These are phyloP conservation scores for Saccharomyces hybrid DNA, from an alignment of 1,139 yeast genomes.

Conservation along the genomic window DNA sequence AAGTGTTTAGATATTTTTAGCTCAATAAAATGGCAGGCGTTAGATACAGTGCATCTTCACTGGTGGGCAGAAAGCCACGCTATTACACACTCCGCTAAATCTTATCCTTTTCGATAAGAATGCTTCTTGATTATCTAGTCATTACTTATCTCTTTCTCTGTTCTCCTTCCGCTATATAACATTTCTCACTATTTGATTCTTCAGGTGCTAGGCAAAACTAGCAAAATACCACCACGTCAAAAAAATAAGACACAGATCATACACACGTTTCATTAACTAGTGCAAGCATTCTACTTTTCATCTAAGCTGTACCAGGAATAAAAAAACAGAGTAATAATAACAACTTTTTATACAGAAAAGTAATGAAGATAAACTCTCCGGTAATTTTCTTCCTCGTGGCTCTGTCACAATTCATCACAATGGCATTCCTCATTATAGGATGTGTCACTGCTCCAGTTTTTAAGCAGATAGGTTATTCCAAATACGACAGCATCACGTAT, in stretches of 20 bases:
- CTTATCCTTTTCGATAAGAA: neutral
- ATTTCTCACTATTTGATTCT: neutral
- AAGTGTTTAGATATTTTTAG: neutral
- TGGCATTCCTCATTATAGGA: slow-evolving; percentile 45
- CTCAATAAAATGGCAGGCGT: neutral
- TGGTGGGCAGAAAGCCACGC: neutral
- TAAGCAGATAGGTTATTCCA: slow-evolving; percentile 41
- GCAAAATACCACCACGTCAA: neutral
- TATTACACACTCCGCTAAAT: neutral
- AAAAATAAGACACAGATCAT: neutral
- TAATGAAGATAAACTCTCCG: neutral
- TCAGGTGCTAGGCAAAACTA: neutral
- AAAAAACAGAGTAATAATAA: neutral
- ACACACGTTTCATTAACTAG: neutral
- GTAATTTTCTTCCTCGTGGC: slow-evolving; percentile 1
- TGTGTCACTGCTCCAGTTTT: slow-evolving; percentile 61
- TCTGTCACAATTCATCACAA: slow-evolving; percentile 30
- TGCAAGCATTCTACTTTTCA: neutral
- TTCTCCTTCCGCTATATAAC: neutral
- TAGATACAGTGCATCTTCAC: neutral
- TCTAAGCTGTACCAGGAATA: neutral
- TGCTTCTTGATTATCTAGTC: neutral
- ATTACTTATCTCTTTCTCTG: neutral
- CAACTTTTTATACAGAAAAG: neutral
- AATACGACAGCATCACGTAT: slow-evolving; percentile 47